These are phyloP conservation scores for Penicillium paneum DNA, from an alignment of 2,329 filamentous ascomycete genomes.

Conservation along the genomic window DNA sequence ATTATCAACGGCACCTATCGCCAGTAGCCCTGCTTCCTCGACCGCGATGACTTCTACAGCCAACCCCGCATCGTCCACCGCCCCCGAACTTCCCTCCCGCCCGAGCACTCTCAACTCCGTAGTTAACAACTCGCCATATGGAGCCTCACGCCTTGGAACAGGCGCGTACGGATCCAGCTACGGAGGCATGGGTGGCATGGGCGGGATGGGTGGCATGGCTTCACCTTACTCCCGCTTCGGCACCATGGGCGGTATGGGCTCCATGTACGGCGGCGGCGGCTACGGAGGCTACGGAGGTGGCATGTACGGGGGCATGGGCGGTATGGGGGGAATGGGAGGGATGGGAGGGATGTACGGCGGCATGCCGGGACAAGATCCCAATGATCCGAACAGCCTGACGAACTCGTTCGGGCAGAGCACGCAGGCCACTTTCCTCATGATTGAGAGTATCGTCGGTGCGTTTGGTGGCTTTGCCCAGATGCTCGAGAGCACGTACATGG, in stretches of 20 bases:
- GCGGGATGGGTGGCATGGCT: conserved; percentile 34
- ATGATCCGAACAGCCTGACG: conserved; percentile 91
- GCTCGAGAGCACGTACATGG: conserved; percentile 99
- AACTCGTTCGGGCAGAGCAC: conserved; percentile 93
- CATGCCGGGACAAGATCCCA: conserved; percentile 61
- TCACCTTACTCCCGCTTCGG: conserved; percentile 56
- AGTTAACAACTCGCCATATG: conserved; percentile 72
- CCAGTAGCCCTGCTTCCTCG: conserved; percentile 25
- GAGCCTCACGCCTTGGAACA: conserved; percentile 55
- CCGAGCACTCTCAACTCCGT: conserved; percentile 73
- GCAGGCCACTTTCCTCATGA: conserved; percentile 94
- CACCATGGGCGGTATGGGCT: conserved; percentile 46
- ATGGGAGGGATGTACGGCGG: conserved; percentile 49
- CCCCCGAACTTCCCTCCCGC: conserved; percentile 74
- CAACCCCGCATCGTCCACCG: conserved; percentile 44
- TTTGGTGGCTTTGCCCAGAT: conserved; percentile 99
- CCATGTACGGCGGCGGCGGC: conserved; percentile 34
- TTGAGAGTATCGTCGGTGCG: conserved; percentile 92
- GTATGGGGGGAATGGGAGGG: conserved; percentile 47
- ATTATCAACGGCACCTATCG: conserved; percentile 25
- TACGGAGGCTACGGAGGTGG: conserved; percentile 20
- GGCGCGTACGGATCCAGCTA: conserved; percentile 48
- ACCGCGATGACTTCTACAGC: conserved; percentile 41
- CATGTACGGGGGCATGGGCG: conserved; percentile 46
- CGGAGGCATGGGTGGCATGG: conserved; percentile 45